A percentile compares a stretch with the other conserved stretches of the same genome.
phyloP scores from a whole-genome alignment of 257 asterid genomes.

The Verbena officinalis region DNA sequence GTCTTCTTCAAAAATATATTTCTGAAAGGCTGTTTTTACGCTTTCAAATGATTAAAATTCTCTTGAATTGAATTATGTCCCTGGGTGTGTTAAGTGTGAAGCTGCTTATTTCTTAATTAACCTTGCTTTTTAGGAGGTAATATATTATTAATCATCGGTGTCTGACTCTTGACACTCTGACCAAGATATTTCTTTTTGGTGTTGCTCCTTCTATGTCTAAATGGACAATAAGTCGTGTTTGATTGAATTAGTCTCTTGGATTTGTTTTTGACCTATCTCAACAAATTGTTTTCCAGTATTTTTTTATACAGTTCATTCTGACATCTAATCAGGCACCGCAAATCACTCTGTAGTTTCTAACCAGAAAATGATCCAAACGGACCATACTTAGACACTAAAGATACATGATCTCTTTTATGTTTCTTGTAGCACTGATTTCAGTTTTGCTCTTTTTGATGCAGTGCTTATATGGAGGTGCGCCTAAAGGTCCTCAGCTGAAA shows the following conservation, averaged over 20 bases:
- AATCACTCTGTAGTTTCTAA: too few relatives aligned
- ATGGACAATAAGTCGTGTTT: too few relatives aligned
- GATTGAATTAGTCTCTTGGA: too few relatives aligned
- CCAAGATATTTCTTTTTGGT: too few relatives aligned
- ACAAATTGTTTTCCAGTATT: too few relatives aligned
- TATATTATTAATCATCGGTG: too few relatives aligned
- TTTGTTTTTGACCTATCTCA: too few relatives aligned
- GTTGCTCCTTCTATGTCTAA: too few relatives aligned
- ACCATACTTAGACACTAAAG: background rate
- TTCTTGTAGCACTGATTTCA: conserved; percentile 31
- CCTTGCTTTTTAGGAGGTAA: too few relatives aligned
- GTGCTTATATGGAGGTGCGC: conserved; percentile 93
- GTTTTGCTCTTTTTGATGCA: conserved; percentile 32
- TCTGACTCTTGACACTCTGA: too few relatives aligned
- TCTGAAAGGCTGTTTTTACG: background rate
- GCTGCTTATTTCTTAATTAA: too few relatives aligned
- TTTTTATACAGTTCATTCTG: background rate
- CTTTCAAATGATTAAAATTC: background rate
- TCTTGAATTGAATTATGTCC: background rate
- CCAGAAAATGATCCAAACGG: background rate
- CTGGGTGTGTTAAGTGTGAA: background rate
- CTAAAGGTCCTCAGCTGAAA: conserved; percentile 86
- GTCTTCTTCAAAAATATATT: background rate
- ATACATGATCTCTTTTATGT: background rate
- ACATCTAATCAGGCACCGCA: background rate